A percentile compares a stretch with the other conserved stretches of the same genome.
phyloP scores from a whole-genome alignment of 2,329 filamentous ascomycete genomes.

The Lithohypha guttulata region DNA sequence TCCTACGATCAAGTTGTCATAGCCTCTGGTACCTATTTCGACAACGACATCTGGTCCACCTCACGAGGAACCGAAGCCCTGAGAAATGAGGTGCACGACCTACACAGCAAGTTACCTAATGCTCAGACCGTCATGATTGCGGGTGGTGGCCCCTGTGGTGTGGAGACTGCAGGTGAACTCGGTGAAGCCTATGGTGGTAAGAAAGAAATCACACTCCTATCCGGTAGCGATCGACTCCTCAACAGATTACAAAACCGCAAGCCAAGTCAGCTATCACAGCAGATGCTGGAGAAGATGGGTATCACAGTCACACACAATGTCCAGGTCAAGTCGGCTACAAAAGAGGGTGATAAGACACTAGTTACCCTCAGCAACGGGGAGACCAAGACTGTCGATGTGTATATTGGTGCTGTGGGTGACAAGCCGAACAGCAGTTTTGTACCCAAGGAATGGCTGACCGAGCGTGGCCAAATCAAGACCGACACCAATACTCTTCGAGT shows the following conservation, averaged over 20 bases:
- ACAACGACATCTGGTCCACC: conserved; percentile 31
- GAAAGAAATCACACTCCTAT: conserved; percentile 36
- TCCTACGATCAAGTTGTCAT: conserved; percentile 46
- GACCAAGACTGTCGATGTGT: conserved; percentile 39
- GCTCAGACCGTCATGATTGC: conserved; percentile 38
- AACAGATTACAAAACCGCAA: conserved; percentile 30
- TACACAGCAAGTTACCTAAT: conserved; percentile 27
- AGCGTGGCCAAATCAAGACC: conserved; percentile 39
- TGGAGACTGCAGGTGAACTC: conserved; percentile 41
- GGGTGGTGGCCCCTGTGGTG: conserved; percentile 39
- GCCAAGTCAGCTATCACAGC: conserved; percentile 33
- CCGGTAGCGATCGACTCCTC: conserved; percentile 31
- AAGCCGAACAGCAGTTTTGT: conserved; percentile 44
- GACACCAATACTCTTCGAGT: conserved; percentile 27
- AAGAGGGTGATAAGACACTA: conserved; percentile 29
- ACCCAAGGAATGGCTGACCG: conserved; percentile 36
- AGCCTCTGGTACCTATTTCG: conserved; percentile 43
- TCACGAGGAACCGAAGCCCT: conserved; percentile 32
- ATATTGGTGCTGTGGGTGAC: conserved; percentile 43
- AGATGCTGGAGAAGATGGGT: conserved; percentile 36
- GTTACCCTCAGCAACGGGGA: conserved; percentile 38
- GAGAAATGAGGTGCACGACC: conserved; percentile 24
- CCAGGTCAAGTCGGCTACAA: conserved; percentile 25
- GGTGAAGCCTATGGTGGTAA: conserved; percentile 29
- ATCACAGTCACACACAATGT: conserved; percentile 33